Percentiles rank a stretch among this genome's conserved stretches.
These are phyloP conservation scores for Botrytis galanthina DNA, from an alignment of 2,329 filamentous ascomycete species.

Conservation along the genomic window DNA sequence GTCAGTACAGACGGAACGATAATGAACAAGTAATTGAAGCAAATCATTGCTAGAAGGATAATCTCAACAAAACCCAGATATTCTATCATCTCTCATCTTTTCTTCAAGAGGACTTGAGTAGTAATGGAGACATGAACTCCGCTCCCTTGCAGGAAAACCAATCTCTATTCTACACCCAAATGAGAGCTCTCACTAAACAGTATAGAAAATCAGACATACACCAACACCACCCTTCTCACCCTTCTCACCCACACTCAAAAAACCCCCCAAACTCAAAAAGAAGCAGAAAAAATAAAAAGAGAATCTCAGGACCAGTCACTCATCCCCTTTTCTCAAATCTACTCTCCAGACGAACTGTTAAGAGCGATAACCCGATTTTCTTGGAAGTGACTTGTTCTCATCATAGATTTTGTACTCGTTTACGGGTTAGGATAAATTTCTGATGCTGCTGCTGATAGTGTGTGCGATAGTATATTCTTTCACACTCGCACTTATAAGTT, in stretches of 20 bases:
- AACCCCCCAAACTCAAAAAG: neutral
- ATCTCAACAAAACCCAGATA: neutral
- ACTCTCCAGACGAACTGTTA: too few relatives aligned
- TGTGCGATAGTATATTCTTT: too few relatives aligned
- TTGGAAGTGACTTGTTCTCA: too few relatives aligned
- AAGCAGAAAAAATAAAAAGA: neutral
- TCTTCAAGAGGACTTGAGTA: neutral
- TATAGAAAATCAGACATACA: neutral
- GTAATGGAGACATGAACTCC: neutral
- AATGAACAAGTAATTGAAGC: neutral
- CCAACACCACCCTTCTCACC: neutral
- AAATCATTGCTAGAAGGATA: neutral
- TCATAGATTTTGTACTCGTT: too few relatives aligned
- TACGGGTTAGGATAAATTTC: too few relatives aligned
- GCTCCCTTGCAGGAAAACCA: rapidly evolving
- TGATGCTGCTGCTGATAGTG: too few relatives aligned
- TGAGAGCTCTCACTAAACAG: rapidly evolving
- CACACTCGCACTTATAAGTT: too few relatives aligned
- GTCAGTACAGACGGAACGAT: neutral
- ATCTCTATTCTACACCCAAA: rapidly evolving
- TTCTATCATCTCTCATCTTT: too few relatives aligned
- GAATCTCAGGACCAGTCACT: neutral
- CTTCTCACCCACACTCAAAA: too few relatives aligned
- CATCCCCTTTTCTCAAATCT: too few relatives aligned
- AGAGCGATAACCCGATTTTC: too few relatives aligned